A percentile compares a stretch with the other conserved stretches of the same genome.
Conservation (phyloP, 768 basidiomycete species). For the Termitomyces sp. region DNA sequence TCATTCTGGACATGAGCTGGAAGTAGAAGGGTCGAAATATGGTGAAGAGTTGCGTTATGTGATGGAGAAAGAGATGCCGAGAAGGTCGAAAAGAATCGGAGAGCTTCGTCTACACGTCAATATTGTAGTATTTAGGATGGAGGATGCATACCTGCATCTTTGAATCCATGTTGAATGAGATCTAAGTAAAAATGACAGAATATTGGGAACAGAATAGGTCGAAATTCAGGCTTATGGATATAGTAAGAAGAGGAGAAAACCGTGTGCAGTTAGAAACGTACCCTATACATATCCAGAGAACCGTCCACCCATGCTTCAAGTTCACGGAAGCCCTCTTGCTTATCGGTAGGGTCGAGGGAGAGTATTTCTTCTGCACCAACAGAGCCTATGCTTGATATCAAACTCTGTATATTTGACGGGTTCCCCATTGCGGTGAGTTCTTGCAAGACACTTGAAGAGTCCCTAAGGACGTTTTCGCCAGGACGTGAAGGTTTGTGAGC, state of each 20-base stretch:
- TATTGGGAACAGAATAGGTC: conserved; percentile 91
- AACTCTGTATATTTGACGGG: conserved; percentile 67
- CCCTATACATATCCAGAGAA: conserved; percentile 88
- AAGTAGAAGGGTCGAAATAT: conserved; percentile 75
- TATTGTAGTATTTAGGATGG: conserved; percentile 6
- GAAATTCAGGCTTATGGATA: conserved; percentile 75
- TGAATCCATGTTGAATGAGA: conserved; percentile 85
- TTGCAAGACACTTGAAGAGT: conserved; percentile 60
- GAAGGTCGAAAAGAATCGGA: conserved; percentile 71
- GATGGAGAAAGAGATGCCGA: conserved; percentile 60
- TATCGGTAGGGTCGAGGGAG: conserved; percentile 78
- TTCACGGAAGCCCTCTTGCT: conserved; percentile 82
- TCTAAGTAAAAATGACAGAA: conserved; percentile 98
- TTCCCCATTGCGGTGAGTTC: conserved; percentile 69
- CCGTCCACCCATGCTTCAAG: conserved; percentile 89
- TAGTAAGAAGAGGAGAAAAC: not conserved
- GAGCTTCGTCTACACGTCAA: conserved; percentile 43
- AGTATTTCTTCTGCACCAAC: conserved; percentile 83
- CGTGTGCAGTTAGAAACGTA: conserved; percentile 31
- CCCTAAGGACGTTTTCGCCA: conserved; percentile 71
- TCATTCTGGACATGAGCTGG: conserved; percentile 84
- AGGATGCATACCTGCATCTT: conserved; percentile 72
- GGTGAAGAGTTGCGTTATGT: conserved; percentile 70
- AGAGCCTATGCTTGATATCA: conserved; percentile 74
- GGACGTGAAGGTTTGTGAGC: conserved; percentile 65